Evolutionary conservation across 2,329 filamentous ascomycete genomes (phyloP), one percentile per base, ranked within the genome.

Genomic region (Karstenula rhodostoma): DNA sequence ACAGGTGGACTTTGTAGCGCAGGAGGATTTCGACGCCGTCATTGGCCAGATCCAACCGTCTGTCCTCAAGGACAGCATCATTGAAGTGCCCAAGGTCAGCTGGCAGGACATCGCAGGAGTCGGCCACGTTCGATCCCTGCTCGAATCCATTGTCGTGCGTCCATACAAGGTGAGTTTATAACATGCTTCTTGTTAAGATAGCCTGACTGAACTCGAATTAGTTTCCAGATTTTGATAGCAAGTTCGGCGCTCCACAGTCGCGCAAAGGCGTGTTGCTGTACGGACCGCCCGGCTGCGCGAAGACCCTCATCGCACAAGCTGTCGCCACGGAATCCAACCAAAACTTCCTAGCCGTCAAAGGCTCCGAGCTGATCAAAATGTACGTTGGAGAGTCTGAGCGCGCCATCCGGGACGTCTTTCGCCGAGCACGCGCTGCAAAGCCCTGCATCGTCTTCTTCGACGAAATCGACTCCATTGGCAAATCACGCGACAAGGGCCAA

Each of bases 391-490:
- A 98, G 77, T 94, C 93, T 1, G 94, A 98, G 79, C 88, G 93
- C 12, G 89, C 90, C 8, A 86, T 97, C 44, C 88, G 94, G 40
- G 90, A 93, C 57, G 87, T 97, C 1, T 97, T 98, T 75, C 86
- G 89, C 56, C 91, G 94, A 68, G 94, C 94, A 1, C 86, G 91
- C 44, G 89, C 90, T n/a, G 94, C 93, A 9, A 89, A 89, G 54
- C 94, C 94, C 0, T 93, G 91, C 74, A 94, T 97, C 78, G 93
- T 98, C 70, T 98, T 97, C 83, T 97, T 97, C 67, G 94, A 98
- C 75, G 94, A 98, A 77, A 95, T 98, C 69, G 94, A 98, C 79
- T 89, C 92, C 4, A 94, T 98, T 64, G 91, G 84, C 40, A 84
- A 84, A 35, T 83, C 83, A 78, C 71, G 89, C 80, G 84, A 82